A percentile compares a stretch with the other conserved stretches of the same genome.
These are phyloP conservation scores for Taphrina betulina DNA, from an alignment of 1,139 yeast species.

Conservation along the genomic window DNA sequence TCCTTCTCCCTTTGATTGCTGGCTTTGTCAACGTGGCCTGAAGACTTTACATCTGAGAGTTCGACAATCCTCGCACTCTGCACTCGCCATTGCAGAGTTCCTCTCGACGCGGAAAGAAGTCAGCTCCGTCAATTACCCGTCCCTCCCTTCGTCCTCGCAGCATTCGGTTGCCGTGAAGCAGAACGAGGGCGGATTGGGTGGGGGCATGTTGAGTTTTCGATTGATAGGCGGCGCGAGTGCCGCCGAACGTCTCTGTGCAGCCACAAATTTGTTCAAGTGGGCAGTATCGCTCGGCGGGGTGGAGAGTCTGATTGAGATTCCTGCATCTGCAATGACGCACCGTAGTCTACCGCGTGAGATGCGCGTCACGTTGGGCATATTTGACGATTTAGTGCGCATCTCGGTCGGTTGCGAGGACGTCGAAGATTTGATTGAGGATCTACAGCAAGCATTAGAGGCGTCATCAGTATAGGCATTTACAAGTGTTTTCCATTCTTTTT, in stretches of 20 bases:
- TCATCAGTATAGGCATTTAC: too few species aligned
- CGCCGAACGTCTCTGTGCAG: conserved; percentile 70
- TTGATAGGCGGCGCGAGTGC: conserved; percentile 74
- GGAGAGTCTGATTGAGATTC: conserved; percentile 81
- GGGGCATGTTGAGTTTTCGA: conserved; percentile 90
- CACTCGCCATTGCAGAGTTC: conserved; percentile 69
- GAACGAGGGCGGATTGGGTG: conserved; percentile 84
- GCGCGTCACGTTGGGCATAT: conserved; percentile 79
- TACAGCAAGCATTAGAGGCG: conserved; percentile 40
- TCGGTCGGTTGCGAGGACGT: conserved; percentile 86
- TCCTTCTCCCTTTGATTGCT: conserved; percentile 85
- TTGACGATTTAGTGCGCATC: conserved; percentile 75
- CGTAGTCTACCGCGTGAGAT: conserved; percentile 81
- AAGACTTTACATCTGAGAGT: conserved; percentile 83
- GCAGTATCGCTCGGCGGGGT: conserved; percentile 92
- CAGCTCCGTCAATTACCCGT: conserved; percentile 75
- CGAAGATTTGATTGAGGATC: conserved; percentile 70
- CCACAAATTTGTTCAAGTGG: conserved; percentile 73
- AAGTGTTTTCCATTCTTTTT: too few species aligned
- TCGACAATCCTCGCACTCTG: conserved; percentile 64
- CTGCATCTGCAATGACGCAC: conserved; percentile 82
- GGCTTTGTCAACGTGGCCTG: conserved; percentile 92
- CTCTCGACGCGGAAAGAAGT: conserved; percentile 57
- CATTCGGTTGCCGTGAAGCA: conserved; percentile 65
- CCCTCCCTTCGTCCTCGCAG: conserved; percentile 64